Base-by-base conservation (phyloP, 1,284 basidiomycete species). In the Austroboletus niveus region DNA sequence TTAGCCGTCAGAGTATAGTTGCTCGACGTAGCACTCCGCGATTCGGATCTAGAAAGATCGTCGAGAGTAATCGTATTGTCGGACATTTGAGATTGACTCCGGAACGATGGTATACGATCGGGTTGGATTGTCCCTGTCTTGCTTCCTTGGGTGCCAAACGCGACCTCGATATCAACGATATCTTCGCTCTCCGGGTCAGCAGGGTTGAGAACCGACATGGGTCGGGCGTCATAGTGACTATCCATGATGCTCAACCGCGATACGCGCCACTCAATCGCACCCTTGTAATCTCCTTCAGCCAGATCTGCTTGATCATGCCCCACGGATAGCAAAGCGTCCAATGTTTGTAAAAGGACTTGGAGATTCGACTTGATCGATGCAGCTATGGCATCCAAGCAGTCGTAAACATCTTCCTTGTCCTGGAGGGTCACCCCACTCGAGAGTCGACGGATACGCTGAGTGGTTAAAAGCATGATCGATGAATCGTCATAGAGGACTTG, bases 401-500 rank as follows among this genome's bases (percentile, higher is more conserved):
- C 77, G 49, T 75, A 74, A 22, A 72, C 66, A 34, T 70, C 56
- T 51, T 71, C 71, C 31, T 64, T 63, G 39, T 77, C 75, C 49
- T 66, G 44, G 45, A 51, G 54, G n/a, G 62, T 52, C n/a, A 65
- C 57, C 43, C 57, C 62, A 29, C 63, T 64, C 42, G 75, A 72
- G 14, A 70, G 62, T 29, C 72, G 75, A 45, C 70, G 74, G 36
- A 83, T 70, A 5, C 69, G 72, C 58, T 89, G 87, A 11, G 79
- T 67, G 0, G 78, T 74, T 38, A 81, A 64, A 41, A 92, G 70
- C 22, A 89, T 69, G 12, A 76, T 63, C 36, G 82, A 72, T 11
- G 80, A 76, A 54, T 89, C 85, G 52, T 91, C 88, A 60, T 85
- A 89, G 6, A 90, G 67, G 0, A 84, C 77, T 64, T 93, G 89